Percentiles rank a stretch among this genome's conserved stretches.
Conservation (phyloP, 2,329 filamentous ascomycete genomes). For the Sporothrix pseudoabietina region DNA sequence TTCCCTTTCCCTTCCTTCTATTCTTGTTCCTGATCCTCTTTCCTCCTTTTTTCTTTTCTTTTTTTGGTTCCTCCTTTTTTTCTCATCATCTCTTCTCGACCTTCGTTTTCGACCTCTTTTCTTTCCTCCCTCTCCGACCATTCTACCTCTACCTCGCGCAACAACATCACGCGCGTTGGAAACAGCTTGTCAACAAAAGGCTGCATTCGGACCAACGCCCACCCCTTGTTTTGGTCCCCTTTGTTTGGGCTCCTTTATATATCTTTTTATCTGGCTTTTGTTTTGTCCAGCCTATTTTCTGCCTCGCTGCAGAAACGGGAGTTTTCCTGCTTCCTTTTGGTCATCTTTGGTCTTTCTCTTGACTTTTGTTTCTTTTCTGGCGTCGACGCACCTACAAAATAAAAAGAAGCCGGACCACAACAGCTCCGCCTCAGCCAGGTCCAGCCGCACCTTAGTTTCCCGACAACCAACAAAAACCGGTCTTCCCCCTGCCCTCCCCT, state of each 20-base stretch:
- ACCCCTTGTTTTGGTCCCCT: slow-evolving; percentile 18
- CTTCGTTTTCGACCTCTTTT: background rate
- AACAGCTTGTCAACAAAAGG: slow-evolving; percentile 11
- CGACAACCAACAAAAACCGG: slow-evolving; percentile 27
- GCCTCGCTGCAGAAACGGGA: background rate
- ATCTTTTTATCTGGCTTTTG: background rate
- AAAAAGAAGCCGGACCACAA: background rate
- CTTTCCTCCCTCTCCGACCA: background rate
- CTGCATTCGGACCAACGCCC: slow-evolving; percentile 23
- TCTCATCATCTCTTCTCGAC: slow-evolving; percentile 6
- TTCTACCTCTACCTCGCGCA: slow-evolving; percentile 1
- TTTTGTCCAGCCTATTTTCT: slow-evolving; percentile 4
- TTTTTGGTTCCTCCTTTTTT: background rate
- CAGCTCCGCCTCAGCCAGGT: slow-evolving; percentile 7
- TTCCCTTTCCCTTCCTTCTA: slow-evolving; percentile 4
- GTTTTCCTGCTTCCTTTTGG: background rate
- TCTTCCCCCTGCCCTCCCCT: slow-evolving; percentile 21
- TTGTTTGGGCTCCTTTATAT: slow-evolving; percentile 12
- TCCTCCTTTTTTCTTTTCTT: background rate
- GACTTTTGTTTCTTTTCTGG: background rate
- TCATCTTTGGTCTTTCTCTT: background rate
- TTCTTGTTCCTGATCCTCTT: slow-evolving; percentile 7
- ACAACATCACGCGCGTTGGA: slow-evolving; percentile 7
- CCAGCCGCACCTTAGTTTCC: slow-evolving; percentile 28
- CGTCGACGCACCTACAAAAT: slow-evolving; percentile 13